phyloP scores from a whole-genome alignment of 768 basidiomycete genomes.

The Rhodotorula graminis region DNA sequence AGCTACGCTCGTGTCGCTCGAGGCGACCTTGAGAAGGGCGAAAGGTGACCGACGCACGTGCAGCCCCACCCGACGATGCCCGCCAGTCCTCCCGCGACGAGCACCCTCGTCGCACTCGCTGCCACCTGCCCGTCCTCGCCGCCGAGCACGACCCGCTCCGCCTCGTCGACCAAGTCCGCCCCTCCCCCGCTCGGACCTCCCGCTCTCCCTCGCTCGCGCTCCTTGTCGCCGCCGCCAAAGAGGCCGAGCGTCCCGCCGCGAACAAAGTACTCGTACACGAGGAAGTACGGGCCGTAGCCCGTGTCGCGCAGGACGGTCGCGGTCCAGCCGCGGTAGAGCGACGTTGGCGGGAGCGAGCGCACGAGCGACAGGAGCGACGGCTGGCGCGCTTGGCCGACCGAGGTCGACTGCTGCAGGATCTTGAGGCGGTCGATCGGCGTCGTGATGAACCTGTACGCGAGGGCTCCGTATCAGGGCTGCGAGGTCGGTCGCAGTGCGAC shows the following conservation, averaged over 20 bases:
- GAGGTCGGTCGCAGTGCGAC: neutral
- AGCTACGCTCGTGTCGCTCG: neutral
- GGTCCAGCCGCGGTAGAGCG: constrained; percentile 67
- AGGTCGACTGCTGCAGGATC: constrained; percentile 62
- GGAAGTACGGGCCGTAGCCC: constrained; percentile 83
- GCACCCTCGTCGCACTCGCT: constrained; percentile 7
- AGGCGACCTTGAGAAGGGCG: neutral
- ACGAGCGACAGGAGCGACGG: constrained; percentile 20
- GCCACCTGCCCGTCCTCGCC: neutral
- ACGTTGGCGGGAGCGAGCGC: constrained; percentile 2
- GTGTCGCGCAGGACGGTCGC: constrained; percentile 71
- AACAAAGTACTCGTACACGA: constrained; percentile 51
- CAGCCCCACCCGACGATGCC: constrained; percentile 62
- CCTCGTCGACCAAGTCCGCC: constrained; percentile 29
- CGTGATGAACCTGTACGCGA: constrained; percentile 58
- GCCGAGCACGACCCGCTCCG: constrained; percentile 24
- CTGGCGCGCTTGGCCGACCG: constrained; percentile 45
- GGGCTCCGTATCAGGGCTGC: neutral
- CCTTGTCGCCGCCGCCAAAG: neutral
- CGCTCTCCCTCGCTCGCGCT: neutral
- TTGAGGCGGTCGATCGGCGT: constrained; percentile 84
- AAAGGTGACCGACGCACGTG: constrained; percentile 48
- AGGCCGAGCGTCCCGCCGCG: constrained; percentile 29
- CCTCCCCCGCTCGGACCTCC: neutral
- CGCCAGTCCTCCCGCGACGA: constrained; percentile 35